These are phyloP conservation scores for Talaromyces piceae DNA, from an alignment of 2,329 filamentous ascomycete species.

Conservation along the genomic window DNA sequence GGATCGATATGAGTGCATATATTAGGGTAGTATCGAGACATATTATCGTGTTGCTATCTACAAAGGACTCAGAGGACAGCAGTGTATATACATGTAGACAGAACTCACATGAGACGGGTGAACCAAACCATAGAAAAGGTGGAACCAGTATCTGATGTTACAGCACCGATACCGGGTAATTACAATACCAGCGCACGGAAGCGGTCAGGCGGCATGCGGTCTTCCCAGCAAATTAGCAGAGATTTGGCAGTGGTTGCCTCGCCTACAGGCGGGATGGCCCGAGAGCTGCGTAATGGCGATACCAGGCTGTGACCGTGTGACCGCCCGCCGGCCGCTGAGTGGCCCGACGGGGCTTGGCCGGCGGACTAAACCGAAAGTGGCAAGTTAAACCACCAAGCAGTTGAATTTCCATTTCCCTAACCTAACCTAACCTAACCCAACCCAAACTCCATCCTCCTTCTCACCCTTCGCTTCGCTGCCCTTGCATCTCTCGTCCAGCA, in stretches of 20 bases:
- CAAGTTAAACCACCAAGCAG: neutral
- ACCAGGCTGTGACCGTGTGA: neutral
- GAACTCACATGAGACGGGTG: too few relatives aligned
- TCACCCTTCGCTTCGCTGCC: constrained; percentile 17
- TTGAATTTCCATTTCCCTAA: neutral
- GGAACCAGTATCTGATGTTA: neutral
- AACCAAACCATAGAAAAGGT: neutral
- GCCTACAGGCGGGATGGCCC: neutral
- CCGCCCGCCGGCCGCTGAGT: neutral
- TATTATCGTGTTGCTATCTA: too few relatives aligned
- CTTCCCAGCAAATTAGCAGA: too few relatives aligned
- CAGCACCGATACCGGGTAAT: neutral
- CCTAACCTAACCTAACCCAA: neutral
- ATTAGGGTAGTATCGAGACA: neutral
- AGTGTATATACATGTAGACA: too few relatives aligned
- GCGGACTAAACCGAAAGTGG: neutral
- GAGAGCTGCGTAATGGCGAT: neutral
- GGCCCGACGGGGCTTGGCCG: neutral
- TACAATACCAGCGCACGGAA: neutral
- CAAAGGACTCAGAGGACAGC: too few relatives aligned
- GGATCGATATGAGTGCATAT: neutral
- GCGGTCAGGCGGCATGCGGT: neutral
- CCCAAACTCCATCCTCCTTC: constrained; percentile 11
- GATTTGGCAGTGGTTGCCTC: neutral
- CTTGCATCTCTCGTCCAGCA: constrained; percentile 12